Evolutionary conservation across 805 yeast species (phyloP), one percentile per base, ranked within the genome.

Genomic region (Myxozyma geophila): DNA sequence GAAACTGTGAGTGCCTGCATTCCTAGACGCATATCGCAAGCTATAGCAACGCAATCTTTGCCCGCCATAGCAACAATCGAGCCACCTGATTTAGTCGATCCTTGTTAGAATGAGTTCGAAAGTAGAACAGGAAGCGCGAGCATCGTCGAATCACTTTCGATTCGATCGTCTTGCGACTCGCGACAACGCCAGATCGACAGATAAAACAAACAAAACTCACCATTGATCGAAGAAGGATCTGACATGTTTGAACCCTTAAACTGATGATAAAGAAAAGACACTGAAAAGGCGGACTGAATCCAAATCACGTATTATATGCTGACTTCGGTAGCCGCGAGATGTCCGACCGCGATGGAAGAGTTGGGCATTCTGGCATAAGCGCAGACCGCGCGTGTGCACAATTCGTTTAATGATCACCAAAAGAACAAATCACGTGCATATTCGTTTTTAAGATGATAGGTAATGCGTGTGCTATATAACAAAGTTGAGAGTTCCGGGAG

Each of bases 11-110:
- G 81, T 7, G 97, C 90, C 77, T 95, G 99, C 75, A 87, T 86
- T 23, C 99, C 99, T 67, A 95, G 81, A 73, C 98, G 87, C 74
- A 95, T 81, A 78, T 95, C 99, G 72, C 95, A 88, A 2, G 98
- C 99, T 73, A 95, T 92, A 37, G 98, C 99, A 60, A 95, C 92
- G 81, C 99, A 95, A 71, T 92, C 98, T 75, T 96, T 92, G 72
- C 99, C 99, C 33, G 88, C 88, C 99, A 95, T 95, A 69, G 99
- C 99, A 40, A 96, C 96, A 58, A 96, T 97, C 68, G 96, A 84
- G 78, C 99, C 99, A 79, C 98, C 91, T 76, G 60, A 23, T 40
- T 28, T 28, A 5, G 28, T 28, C 5, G 28, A 28, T 28, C 28
- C 5, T 28, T 28, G 28, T 28, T 28, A 28, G 28, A 28, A 37